Base-by-base conservation (phyloP, 164 flowering plant species). In the Chimonanthus salicifolius region DNA sequence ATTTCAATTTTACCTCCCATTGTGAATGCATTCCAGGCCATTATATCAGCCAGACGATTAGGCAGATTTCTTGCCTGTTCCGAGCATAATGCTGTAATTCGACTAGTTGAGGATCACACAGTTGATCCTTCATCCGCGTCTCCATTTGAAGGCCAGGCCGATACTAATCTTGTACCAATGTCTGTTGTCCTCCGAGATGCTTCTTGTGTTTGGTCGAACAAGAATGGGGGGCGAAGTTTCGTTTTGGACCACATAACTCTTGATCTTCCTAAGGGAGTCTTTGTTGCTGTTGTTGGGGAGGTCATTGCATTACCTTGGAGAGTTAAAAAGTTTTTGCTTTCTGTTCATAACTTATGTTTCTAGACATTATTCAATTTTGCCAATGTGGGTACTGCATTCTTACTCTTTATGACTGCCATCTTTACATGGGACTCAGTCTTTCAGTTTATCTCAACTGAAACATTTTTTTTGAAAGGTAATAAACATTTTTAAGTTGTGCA, bases 251-350 rank as follows among this genome's bases (percentile, higher is more conserved):
- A 78, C 77, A 80, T 88, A 69, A 83, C 81, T 76, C 86, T 95
- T 46, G 58, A 73, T 54, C 73, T 92, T 74, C 92, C 90, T 33
- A 92, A 85, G 80, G 97, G 94, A 54, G 79, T 76, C 15, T 76
- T 95, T 66, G 82, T 91, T 82, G 92, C 88, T 46, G 82, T 95
- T 10, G 80, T 91, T 78, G 97, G 99, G 82, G 99, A 95, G 98
- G 99, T 91, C 10, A 80, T 54, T 69, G 7, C 45, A 71, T 7
- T 73, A 43, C 46, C 70, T 66, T 44, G 3, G 15, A 15, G 47
- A 47, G 18, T 68, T 20, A 11, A 9, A n/a, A 16, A 73, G 62
- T 66, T 67, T 9, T 75, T 60, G 20, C 47, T 60, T 44, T 50
- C 15, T 20, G n/a, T 47, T 72, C 47, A 16, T 51, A 8, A 49